Conservation (phyloP, 495 filamentous ascomycete genomes). For the Podospora bellae-mahoneyi region DNA sequence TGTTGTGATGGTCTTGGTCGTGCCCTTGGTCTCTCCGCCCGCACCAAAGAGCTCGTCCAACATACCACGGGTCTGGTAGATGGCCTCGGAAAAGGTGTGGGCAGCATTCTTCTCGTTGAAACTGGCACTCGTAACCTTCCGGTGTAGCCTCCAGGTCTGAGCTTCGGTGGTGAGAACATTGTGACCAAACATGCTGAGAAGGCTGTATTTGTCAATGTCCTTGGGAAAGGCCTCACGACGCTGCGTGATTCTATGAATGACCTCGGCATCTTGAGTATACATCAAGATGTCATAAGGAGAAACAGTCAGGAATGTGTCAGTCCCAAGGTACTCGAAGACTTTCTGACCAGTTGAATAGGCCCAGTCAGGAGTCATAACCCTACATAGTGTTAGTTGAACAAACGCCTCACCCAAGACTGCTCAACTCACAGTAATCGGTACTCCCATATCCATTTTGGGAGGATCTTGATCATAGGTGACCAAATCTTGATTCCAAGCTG, state of each 20-base stretch:
- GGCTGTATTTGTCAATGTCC: constrained; percentile 52
- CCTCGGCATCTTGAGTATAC: constrained; percentile 55
- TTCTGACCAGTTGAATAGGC: constrained; percentile 33
- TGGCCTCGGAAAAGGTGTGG: constrained; percentile 58
- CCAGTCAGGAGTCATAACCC: constrained; percentile 39
- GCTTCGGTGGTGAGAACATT: constrained; percentile 67
- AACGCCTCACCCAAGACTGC: neutral
- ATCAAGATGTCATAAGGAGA: constrained; percentile 46
- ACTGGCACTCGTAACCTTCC: constrained; percentile 62
- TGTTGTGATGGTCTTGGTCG: constrained; percentile 45
- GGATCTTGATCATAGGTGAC: constrained; percentile 46
- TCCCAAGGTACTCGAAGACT: constrained; percentile 36
- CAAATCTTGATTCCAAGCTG: constrained; percentile 46
- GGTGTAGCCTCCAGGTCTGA: constrained; percentile 60
- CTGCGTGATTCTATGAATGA: constrained; percentile 56
- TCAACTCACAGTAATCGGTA: constrained; percentile 45
- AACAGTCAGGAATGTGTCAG: constrained; percentile 52
- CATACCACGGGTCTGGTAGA: constrained; percentile 57
- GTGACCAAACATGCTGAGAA: constrained; percentile 59
- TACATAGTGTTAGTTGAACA: constrained; percentile 21
- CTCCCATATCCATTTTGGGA: constrained; percentile 47
- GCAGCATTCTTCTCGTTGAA: constrained; percentile 72
- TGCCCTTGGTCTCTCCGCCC: constrained; percentile 22
- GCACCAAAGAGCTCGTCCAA: constrained; percentile 46
- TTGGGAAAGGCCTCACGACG: constrained; percentile 67